Base-by-base conservation (phyloP, 2,329 filamentous ascomycete genomes). In the Phaeoacremonium minimum region DNA sequence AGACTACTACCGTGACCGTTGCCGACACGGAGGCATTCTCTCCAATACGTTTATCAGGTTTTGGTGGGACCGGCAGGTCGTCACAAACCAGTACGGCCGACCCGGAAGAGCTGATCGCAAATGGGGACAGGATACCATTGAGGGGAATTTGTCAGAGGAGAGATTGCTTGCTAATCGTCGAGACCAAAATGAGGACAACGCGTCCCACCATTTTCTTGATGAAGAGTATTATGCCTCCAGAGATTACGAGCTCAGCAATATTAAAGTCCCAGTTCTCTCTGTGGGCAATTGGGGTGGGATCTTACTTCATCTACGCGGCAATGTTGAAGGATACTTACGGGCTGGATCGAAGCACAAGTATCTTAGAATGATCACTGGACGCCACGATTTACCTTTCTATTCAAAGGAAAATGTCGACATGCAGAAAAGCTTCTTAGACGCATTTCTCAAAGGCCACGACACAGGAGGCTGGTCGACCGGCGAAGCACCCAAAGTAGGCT, bases 281-380 rank as follows among this genome's bases (percentile, higher is more conserved):
- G 79, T 83, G 1, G 80, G 69, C 0, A 84, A 84, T 50, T 83
- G 77, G 78, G 79, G 78, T 9, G 78, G 78, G 1, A 83, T 83
- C 29, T 53, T 78, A 2, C 64, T 85, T 1, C 80, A 84, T 45
- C 63, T 83, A 2, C 67, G 80, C 7, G 80, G 80, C 3, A 84
- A 84, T 43, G 66, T 84, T 7, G 67, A 80, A 47, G 80, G 80
- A 0, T 84, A 71, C 36, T 63, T 61, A 3, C 66, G 75, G 33
- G 79, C 79, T 0, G 76, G 77, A 1, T 83, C 78, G 1, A 66
- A 77, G 36, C 63, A 77, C 39, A 85, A 84, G 49, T 85, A 79
- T 43, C 63, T 84, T 1, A 69, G 79, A 4, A 75, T 83, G 46
- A 78, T 83, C 45, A 77, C 72, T 3, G 80, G 80, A 2, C 67